A percentile compares a stretch with the other conserved stretches of the same genome.
Conservation (phyloP, 148 eudicot species). For the Heliamphora exappendiculata region DNA sequence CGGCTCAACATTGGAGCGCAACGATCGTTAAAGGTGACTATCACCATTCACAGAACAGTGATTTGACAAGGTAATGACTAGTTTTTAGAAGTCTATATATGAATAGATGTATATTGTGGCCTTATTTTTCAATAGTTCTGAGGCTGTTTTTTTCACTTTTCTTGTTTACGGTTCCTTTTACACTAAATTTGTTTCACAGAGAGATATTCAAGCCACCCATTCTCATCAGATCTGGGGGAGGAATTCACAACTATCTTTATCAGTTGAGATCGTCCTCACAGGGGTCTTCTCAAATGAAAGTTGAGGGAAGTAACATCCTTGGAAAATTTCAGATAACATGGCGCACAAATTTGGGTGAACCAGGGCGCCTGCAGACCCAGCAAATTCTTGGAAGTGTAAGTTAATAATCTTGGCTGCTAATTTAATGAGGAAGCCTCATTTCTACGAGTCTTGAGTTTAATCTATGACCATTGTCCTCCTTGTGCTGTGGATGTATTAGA, state of each 20-base stretch:
- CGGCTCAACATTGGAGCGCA: conserved; percentile 84
- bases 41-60: conserved; percentile 37
- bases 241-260: conserved; percentile 79
- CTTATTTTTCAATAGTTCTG: no score
- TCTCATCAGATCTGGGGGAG: conserved; percentile 86
- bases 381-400: conserved; percentile 95
- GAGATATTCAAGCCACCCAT: conserved; percentile 70
- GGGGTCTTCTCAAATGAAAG: conserved; percentile 44
- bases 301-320: conserved; percentile 79
- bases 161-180: background rate
- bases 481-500: background rate
- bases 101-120: background rate
- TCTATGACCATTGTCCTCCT: background rate
- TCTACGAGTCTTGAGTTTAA: background rate
- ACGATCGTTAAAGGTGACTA: conserved; percentile 57
- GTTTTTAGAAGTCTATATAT: background rate
- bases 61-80: conserved; percentile 38
- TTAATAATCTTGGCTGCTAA: conserved; percentile 7
- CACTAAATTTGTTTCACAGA: conserved; percentile 30
- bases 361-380: conserved; percentile 98
- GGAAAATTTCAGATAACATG: conserved; percentile 98
- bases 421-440: background rate
- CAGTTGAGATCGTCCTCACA: conserved; percentile 59
- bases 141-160: background rate
- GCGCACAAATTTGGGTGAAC: conserved; percentile 98